Evolutionary conservation across 345 rosid genomes (phyloP), one percentile per base, ranked within the genome.

Genomic region (Gossypium australe): DNA sequence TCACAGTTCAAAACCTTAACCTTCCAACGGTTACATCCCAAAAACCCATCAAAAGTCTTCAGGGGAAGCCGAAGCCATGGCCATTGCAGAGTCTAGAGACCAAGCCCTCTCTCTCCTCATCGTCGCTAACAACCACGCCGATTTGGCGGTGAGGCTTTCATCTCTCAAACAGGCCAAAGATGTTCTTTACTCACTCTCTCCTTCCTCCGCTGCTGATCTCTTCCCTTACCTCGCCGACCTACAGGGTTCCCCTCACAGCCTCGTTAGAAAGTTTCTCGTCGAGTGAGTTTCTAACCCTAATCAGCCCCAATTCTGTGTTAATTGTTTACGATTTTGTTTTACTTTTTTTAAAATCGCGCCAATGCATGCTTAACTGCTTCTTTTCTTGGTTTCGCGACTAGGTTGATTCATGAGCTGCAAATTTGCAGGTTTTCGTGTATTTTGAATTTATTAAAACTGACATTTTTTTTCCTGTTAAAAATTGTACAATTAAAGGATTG

Each of bases 71-170:
- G 2, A 18, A 10, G 70, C 51, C 16, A 61, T 61, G 66, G 14
- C 14, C 66, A 14, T 61, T 61, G 66, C 20, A 7, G 20, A 61
- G 29, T 87, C 87, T 18, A 82, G 87, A 77, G 90, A 87, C 69
- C 97, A 87, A 73, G 92, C 94, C 11, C 86, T 89, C 60, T 83
- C 93, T 64, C 98, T 94, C 76, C 92, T 92, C 73, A 81, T 89
- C 64, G 95, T 97, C 10, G 94, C 94, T 18, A 87, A 85, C 75
- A 85, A 82, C 86, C 98, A 92, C 55, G 82, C 90, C 75, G 97
- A 89, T 85, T 85, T 94, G 85, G 88, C 91, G 4, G 97, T 92
- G 27, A 94, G 89, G 90, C 89, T 94, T 41, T 92, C 97, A 29
- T 94, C 98, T 62, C 82, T 94, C 8, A 86, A 83, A 72, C 98